Conservation (phyloP, 2,329 filamentous ascomycete species). For the Chaetomiaceae sp. region DNA sequence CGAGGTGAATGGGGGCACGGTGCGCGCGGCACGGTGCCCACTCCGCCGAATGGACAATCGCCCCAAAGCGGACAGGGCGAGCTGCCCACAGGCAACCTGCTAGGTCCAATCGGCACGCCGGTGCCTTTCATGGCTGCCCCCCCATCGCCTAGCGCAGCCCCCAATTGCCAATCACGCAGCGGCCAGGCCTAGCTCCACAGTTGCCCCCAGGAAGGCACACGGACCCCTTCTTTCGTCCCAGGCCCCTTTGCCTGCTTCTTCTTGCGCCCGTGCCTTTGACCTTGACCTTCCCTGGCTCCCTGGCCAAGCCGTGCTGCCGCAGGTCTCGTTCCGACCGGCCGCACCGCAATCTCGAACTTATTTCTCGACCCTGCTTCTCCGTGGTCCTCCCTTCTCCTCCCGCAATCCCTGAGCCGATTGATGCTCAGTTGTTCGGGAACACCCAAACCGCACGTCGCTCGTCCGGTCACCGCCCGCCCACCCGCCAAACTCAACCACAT, state of each 20-base stretch:
- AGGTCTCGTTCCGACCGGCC: slow-evolving; percentile 8
- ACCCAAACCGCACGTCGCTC: slow-evolving; percentile 1
- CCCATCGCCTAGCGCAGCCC: slow-evolving; percentile 3
- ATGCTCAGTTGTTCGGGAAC: slow-evolving; percentile 1
- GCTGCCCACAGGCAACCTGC: too few relatives aligned
- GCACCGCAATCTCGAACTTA: neutral
- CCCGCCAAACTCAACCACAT: neutral
- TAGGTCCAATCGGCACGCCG: neutral
- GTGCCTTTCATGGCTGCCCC: slow-evolving; percentile 8
- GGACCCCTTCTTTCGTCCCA: slow-evolving; percentile 20
- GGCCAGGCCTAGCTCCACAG: slow-evolving; percentile 9
- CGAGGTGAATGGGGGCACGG: too few relatives aligned
- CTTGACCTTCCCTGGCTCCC: slow-evolving; percentile 8
- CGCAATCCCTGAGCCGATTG: slow-evolving; percentile 3
- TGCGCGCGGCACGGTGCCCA: slow-evolving; percentile 4
- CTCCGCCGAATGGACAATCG: slow-evolving; percentile 2
- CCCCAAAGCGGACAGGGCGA: slow-evolving; percentile 12
- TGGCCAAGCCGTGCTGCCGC: neutral
- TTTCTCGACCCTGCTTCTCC: slow-evolving; percentile 1
- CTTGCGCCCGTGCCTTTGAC: slow-evolving; percentile 6
- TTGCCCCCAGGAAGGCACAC: slow-evolving; percentile 18
- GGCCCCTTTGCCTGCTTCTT: slow-evolving; percentile 13
- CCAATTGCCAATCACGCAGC: slow-evolving; percentile 21
- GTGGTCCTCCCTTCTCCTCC: slow-evolving; percentile 7
- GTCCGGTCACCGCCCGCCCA: neutral